Base-by-base conservation (phyloP, 768 basidiomycete genomes). In the Coprinopsis strossmayeri region DNA sequence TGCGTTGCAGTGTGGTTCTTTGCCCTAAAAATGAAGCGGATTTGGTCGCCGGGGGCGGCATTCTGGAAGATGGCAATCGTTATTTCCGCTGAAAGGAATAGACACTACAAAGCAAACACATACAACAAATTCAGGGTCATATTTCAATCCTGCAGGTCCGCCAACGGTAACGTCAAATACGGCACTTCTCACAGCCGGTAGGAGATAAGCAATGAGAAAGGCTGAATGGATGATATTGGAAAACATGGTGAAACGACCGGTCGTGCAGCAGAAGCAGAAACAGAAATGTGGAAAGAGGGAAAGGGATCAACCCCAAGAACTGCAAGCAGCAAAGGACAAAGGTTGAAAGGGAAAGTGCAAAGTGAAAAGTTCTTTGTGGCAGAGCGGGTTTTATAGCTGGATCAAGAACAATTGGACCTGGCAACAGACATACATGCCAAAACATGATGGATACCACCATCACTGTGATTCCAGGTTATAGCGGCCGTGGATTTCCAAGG, bases 1-100 rank as follows among this genome's bases (percentile, higher is more conserved):
- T 81, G 80, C 1, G 79, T 80, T 17, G 69, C 77, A 4, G 78
- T 81, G 48, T 77, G 80, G 58, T 81, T 82, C 56, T 77, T 73
- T 61, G 76, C 73, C 54, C 68, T 54, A 67, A 82, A 82, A 21
- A 56, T 66, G 57, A 82, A 82, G 34, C 59, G 43, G 24, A 81
- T 64, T 3, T 58, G 57, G 53, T 82, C 79, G 23, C 77, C 78
- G 9, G 61, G 45, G 24, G 57, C 61, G 10, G 73, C 79, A 50
- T 57, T 72, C 78, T 80, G 39, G 13, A 15, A n/a, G 7, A 49
- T 35, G 42, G 30, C 9, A 3, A 44, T n/a, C 13, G 35, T 15
- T 20, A 32, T 21, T 21, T 49, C 20, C 50, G 50, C 4, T 48
- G 38, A 3, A 13, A 46, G 10, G 35, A 38, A 18, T 5, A 5